Conservation (phyloP, 2,329 filamentous ascomycete genomes). For the Neobulgaria alba region DNA sequence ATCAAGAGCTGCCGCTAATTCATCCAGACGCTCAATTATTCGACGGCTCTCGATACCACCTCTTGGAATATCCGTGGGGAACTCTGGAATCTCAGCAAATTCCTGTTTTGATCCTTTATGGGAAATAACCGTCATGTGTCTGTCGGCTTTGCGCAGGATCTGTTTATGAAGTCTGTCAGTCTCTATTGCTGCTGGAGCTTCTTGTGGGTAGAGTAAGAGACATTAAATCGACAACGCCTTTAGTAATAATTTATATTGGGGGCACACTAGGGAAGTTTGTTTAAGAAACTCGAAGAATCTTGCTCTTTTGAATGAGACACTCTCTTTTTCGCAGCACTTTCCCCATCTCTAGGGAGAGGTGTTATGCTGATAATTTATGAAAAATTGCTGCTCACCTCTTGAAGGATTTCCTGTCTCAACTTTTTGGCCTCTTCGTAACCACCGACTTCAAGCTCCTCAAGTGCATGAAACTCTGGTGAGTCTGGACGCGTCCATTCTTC, state of each 20-base stretch:
- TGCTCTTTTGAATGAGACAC: no score
- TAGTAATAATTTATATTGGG: no score
- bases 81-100: slow-evolving; percentile 56
- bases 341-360: neutral
- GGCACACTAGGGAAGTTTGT: no score
- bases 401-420: slow-evolving; percentile 71
- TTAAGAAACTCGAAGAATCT: no score
- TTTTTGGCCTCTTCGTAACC: slow-evolving; percentile 71
- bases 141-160: slow-evolving; percentile 46
- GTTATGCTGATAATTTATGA: neutral
- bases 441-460: slow-evolving; percentile 63
- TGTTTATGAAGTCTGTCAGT: slow-evolving; percentile 3
- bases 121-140: slow-evolving; percentile 54
- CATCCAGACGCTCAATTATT: slow-evolving; percentile 57
- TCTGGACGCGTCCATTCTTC: slow-evolving; percentile 53
- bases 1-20: slow-evolving; percentile 59
- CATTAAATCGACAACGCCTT: no score
- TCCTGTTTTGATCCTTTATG: slow-evolving; percentile 42
- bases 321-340: no score
- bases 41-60: slow-evolving; percentile 66
- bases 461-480: slow-evolving; percentile 54
- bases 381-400: slow-evolving; percentile 32
- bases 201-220: no score
- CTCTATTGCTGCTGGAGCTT: neutral
- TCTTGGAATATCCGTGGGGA: slow-evolving; percentile 41